Evolutionary conservation across 1,284 basidiomycete genomes (phyloP), one percentile per base, ranked within the genome.

Genomic region (Sanguinoderma infundibulare): DNA sequence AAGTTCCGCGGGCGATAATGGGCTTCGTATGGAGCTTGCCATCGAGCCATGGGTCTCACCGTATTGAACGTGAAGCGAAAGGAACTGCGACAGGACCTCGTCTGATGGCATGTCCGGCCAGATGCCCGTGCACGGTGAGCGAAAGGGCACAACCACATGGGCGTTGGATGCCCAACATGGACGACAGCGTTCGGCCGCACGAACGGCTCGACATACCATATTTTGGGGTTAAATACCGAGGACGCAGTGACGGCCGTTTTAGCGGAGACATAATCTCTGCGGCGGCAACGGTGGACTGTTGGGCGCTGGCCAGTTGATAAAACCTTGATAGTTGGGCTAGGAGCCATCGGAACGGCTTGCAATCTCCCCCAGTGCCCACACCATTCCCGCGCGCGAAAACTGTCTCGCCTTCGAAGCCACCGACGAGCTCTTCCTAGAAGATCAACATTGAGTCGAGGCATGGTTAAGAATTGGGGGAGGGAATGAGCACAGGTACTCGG

Each of bases 321-420:
- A 71, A 2, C 70, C 71, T 1, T 69, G 67, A 32, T 65, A 54
- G 52, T 72, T 70, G 7, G 69, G 67, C 63, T 73, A 72, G 15
- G 73, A 60, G 3, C 70, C 73, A 49, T 75, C 70, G 3, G 68
- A 67, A 46, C 70, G 68, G 36, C 72, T 70, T 20, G 65, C 65
- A n/a, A 35, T 65, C 57, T 73, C 65, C 5, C 68, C 26, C 36
- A n/a, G n/a, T n/a, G n/a, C n/a, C n/a, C n/a, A n/a, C n/a, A n/a
- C n/a, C n/a, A n/a, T n/a, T n/a, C n/a, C n/a, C n/a, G n/a, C n/a
- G n/a, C 34, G 14, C 4, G 17, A 42, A 40, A 5, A 7, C 15
- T n/a, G 35, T 22, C 51, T 22, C n/a, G 22, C 51, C 34, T 15
- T n/a, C n/a, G n/a, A 9, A 26, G 36, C 28, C 36, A 15, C 15